Evolutionary conservation across 805 yeast genomes (phyloP), one percentile per base, ranked within the genome.

Genomic region (Candida xyloterini): DNA sequence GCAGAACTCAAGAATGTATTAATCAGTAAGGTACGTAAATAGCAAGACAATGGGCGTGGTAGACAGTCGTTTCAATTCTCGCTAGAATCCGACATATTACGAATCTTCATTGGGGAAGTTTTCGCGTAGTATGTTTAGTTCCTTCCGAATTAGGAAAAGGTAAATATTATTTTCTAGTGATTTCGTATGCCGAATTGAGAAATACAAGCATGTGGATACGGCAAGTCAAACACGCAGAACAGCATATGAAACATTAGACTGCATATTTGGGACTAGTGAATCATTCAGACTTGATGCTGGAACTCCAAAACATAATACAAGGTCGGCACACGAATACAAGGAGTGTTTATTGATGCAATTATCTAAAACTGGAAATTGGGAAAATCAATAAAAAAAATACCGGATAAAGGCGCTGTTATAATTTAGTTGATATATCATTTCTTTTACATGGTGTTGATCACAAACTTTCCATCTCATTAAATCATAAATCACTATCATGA

Each of bases 221-320:
- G 42, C 15, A 39, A 13, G 15, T 7, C 34, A 23, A 10, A 13
- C 15, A 15, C n/a, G 5, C 13, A 21, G 9, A 39, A 39, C 42
- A 39, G 33, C 33, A 39, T 28, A 24, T 39, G 42, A 39, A 39
- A 39, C 42, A 33, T 28, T 29, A 13, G 18, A n/a, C 15, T 29
- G 42, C 42, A 29, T 5, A 23, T 10, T 10, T 23, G n/a, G 25
- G n/a, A 23, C 25, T 23, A 23, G 10, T 10, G 25, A 11, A 18
- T 18, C 20, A 18, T 18, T 18, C 20, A 18, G 20, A 18, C 20
- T 6, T 18, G 25, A 23, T 5, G 25, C n/a, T 10, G 9, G 16
- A 26, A 18, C 20, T 11, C 14, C 27, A 38, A 6, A 10, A 13
- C 24, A 21, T 24, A 27, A 34, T 34, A 26, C 31, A 34, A 20